Conservation (phyloP, 495 filamentous ascomycete species). For the Lasiosphaeria ovina region DNA sequence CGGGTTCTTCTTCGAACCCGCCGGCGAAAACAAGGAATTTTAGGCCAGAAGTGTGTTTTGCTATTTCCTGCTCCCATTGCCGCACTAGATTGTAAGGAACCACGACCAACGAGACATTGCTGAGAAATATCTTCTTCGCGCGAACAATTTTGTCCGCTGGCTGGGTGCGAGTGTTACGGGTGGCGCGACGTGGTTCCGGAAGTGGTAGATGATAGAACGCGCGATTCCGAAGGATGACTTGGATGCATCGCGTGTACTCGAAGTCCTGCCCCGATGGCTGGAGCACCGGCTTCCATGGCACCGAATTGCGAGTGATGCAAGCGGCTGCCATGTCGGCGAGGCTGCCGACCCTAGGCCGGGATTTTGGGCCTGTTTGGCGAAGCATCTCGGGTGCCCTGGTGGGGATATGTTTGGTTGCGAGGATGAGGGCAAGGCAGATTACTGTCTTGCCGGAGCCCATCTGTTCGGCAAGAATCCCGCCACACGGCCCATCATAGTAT, state of each 20-base stretch:
- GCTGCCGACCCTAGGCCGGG: constrained; percentile 26
- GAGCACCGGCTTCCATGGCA: constrained; percentile 68
- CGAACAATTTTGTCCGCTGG: constrained; percentile 20
- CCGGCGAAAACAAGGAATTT: constrained; percentile 57
- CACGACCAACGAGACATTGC: constrained; percentile 66
- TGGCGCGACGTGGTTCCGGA: constrained; percentile 41
- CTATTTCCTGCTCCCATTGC: constrained; percentile 66
- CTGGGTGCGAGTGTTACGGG: constrained; percentile 30
- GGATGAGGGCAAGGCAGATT: constrained; percentile 77
- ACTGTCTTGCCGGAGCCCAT: constrained; percentile 83
- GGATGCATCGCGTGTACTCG: constrained; percentile 50
- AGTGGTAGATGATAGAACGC: constrained; percentile 56
- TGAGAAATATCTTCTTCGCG: constrained; percentile 57
- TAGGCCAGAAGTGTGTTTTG: constrained; percentile 66
- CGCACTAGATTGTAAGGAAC: constrained; percentile 67
- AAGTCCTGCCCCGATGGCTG: constrained; percentile 24
- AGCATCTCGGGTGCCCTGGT: constrained; percentile 57
- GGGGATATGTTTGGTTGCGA: constrained; percentile 72
- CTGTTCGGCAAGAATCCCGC: constrained; percentile 73
- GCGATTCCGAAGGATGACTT: constrained; percentile 53
- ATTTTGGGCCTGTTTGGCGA: constrained; percentile 1
- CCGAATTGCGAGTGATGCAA: constrained; percentile 57
- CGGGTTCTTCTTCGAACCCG: constrained; percentile 49
- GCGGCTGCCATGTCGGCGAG: constrained; percentile 68
- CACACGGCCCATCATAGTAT: constrained; percentile 71